Percentiles rank a stretch among this genome's conserved stretches.
These are phyloP conservation scores for Blastocystis sp. DNA, from an alignment of 352 stramenopile genomes.

Conservation along the genomic window DNA sequence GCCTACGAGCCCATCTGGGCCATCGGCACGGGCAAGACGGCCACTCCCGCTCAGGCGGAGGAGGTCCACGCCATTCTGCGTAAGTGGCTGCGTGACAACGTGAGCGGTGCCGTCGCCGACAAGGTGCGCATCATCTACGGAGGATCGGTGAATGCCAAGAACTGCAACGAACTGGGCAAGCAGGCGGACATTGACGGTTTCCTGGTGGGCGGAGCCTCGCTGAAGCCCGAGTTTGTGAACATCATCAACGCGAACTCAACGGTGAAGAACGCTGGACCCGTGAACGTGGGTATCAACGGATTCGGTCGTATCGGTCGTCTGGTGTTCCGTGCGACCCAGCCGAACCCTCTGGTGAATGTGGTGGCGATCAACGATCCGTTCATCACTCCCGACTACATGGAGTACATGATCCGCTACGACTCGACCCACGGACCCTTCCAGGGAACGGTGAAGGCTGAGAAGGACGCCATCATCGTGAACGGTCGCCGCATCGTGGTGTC, in stretches of 20 bases:
- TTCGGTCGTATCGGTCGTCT: constrained; percentile 95
- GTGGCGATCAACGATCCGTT: constrained; percentile 86
- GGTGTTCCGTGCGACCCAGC: constrained; percentile 79
- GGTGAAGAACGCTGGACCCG: constrained; percentile 57
- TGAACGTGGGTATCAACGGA: constrained; percentile 94
- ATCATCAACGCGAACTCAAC: constrained; percentile 81
- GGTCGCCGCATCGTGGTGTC: constrained; percentile 83
- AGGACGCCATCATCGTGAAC: constrained; percentile 77
- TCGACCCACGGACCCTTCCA: constrained; percentile 80
- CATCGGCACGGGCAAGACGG: constrained; percentile 91
- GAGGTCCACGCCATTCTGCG: constrained; percentile 88
- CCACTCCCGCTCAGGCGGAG: constrained; percentile 90
- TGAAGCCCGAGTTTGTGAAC: constrained; percentile 88
- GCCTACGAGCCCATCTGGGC: constrained; percentile 93
- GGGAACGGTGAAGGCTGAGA: constrained; percentile 73
- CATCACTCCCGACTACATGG: constrained; percentile 88
- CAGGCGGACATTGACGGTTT: constrained; percentile 94
- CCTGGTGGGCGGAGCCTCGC: constrained; percentile 87
- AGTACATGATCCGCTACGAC: constrained; percentile 80
- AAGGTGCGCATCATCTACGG: constrained; percentile 90
- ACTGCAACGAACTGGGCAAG: constrained; percentile 79
- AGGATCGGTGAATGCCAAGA: constrained; percentile 80
- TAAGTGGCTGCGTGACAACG: constrained; percentile 78
- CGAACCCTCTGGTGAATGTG: constrained; percentile 75
- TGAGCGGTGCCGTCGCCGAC: constrained; percentile 76